A percentile compares a stretch with the other conserved stretches of the same genome.
These are phyloP conservation scores for Moniliella sp. DNA, from an alignment of 1,284 basidiomycete species.

Conservation along the genomic window DNA sequence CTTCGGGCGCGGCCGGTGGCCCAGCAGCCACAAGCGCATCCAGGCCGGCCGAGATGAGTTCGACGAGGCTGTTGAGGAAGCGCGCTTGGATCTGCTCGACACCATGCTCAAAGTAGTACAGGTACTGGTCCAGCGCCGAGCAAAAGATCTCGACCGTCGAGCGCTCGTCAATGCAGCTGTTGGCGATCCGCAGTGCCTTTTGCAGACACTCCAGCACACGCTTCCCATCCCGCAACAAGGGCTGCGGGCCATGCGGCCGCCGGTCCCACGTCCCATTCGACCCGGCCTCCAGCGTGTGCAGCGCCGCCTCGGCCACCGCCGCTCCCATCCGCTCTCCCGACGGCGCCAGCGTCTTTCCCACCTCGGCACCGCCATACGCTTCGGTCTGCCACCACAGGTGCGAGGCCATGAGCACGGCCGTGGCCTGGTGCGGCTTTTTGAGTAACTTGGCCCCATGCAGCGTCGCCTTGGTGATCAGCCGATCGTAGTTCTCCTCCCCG, in stretches of 20 bases:
- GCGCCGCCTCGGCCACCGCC: too few relatives aligned
- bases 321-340: neutral
- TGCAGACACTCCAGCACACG: conserved; percentile 30
- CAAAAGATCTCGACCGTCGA: conserved; percentile 30
- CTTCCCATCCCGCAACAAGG: conserved; percentile 24
- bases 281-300: neutral
- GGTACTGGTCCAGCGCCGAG: conserved; percentile 26
- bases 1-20: conserved; percentile 46
- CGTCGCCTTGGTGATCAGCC: conserved; percentile 29
- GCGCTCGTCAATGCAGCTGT: conserved; percentile 29
- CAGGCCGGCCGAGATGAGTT: conserved; percentile 24
- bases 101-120: conserved; percentile 19
- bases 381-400: conserved; percentile 32
- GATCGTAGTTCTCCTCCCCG: conserved; percentile 27
- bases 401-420: conserved; percentile 31
- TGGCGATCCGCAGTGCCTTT: conserved; percentile 29
- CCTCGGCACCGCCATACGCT: conserved; percentile 6
- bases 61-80: conserved; percentile 28
- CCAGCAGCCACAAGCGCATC: conserved; percentile 3
- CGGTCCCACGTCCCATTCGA: neutral
- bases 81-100: conserved; percentile 26
- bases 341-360: conserved; percentile 3
- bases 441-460: conserved; percentile 28
- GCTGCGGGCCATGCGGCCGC: conserved; percentile 2
- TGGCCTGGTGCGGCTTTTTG: conserved; percentile 31